Evolutionary conservation across 169 alveolate genomes (phyloP), one percentile per base, ranked within the genome.

Genomic region (Neospora caninum): DNA sequence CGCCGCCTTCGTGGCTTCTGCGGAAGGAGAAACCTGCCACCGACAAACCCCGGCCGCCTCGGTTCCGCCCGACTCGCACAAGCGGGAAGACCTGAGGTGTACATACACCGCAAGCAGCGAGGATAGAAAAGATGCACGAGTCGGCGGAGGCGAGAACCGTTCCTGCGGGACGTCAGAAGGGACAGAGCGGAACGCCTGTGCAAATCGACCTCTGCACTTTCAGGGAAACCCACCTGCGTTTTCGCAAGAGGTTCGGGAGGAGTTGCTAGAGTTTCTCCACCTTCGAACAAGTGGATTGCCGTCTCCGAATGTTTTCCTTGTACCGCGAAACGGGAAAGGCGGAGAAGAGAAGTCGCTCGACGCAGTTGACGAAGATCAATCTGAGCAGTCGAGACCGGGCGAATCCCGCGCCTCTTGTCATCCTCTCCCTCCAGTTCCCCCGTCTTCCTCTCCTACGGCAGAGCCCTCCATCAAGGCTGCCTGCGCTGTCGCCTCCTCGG

Each of bases 1-100:
- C 43, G 84, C 84, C n/a, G 84, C 84, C 43, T 73, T 73, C 84
- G 42, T 73, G 7, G 84, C 84, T 16, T 4, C 84, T 20, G 84
- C 84, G 27, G 84, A 73, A 64, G 1, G 73, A 16, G 73, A 64
- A 9, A 16, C 73, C 31, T 1, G 73, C 73, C 73, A 27, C n/a
- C 7, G 73, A 64, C 7, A 64, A 64, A 64, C 4, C 73, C 31
- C 73, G 4, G 7, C 73, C 34, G 31, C n/a, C 34, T 16, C 73
- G 25, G n/a, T 27, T 16, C 73, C 73, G 73, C 73, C n/a, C 7
- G 7, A 22, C 16, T 29, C 73, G 25, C 73, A 64, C 34, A 27
- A 29, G n/a, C 4, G n/a, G 73, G 73, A 64, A 64, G 73, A 22
- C 73, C 1, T 27, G n/a, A 6, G 73, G 73, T 64, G 73, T 64